These are phyloP conservation scores for Prunus dulcis DNA, from an alignment of 306 rosid genomes.

Conservation along the genomic window DNA sequence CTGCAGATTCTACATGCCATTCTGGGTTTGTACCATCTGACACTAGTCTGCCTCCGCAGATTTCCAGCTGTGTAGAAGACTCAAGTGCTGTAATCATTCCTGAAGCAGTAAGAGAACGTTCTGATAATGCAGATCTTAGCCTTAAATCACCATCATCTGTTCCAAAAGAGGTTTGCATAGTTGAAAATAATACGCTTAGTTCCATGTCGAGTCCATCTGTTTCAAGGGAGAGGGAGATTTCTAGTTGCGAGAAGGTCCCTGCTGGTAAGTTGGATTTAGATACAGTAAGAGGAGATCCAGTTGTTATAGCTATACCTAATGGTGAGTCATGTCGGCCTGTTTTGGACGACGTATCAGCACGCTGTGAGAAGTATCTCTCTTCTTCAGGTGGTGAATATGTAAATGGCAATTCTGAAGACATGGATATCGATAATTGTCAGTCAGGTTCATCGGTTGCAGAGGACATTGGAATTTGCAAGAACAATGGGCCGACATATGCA, in stretches of 20 bases:
- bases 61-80: slow-evolving; percentile 26
- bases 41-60: slow-evolving; percentile 25
- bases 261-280: slow-evolving; percentile 19
- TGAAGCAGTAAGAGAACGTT: slow-evolving; percentile 25
- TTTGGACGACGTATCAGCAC: neutral
- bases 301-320: slow-evolving; percentile 19
- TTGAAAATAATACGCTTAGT: slow-evolving; percentile 22
- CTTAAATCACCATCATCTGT: slow-evolving; percentile 26
- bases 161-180: slow-evolving; percentile 27
- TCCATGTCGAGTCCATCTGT: slow-evolving; percentile 25
- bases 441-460: slow-evolving; percentile 16
- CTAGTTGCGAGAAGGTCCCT: slow-evolving; percentile 25
- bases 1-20: slow-evolving; percentile 17
- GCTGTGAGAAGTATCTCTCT: neutral
- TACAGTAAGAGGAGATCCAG: slow-evolving; percentile 22
- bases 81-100: slow-evolving; percentile 32
- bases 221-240: slow-evolving; percentile 31
- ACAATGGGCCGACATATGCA: slow-evolving; percentile 38
- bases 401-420: slow-evolving; percentile 34
- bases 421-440: slow-evolving; percentile 25
- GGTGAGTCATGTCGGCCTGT: neutral
- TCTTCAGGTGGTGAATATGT: slow-evolving; percentile 11
- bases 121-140: slow-evolving; percentile 27
- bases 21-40: slow-evolving; percentile 28
- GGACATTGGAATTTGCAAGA: slow-evolving; percentile 22